phyloP scores from a whole-genome alignment of 306 rosid genomes.

The Glycine soja region DNA sequence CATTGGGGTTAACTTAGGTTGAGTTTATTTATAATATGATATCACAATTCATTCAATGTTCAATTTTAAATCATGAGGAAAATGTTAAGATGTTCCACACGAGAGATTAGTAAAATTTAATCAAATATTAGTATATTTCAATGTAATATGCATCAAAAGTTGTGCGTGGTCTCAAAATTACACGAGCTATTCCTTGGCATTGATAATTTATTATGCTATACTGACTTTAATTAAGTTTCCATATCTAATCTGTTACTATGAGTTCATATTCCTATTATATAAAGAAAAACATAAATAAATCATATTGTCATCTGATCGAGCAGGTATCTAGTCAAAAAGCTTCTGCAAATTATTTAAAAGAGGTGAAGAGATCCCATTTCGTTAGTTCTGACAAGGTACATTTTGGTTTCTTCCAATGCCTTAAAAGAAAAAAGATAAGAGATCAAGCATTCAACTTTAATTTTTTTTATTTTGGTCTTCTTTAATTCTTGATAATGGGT shows the following conservation, averaged over 20 bases:
- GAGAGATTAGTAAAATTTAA: not conserved
- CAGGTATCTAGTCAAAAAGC: constrained; percentile 91
- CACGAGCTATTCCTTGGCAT: not conserved
- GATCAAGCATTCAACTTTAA: constrained; percentile 16
- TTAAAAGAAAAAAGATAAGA: not conserved
- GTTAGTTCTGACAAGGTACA: constrained; percentile 88
- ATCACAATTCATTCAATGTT: not conserved
- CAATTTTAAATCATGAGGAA: not conserved
- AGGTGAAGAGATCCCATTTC: constrained; percentile 84
- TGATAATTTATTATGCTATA: not conserved
- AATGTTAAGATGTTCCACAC: no score
- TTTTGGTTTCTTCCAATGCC: not conserved
- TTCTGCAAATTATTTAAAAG: constrained; percentile 72
- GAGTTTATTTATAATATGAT: not conserved
- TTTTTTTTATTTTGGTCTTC: not conserved
- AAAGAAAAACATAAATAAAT: not conserved
- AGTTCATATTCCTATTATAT: not conserved
- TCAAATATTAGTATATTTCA: not conserved
- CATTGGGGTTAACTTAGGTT: not conserved
- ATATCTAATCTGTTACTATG: not conserved
- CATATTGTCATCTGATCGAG: constrained; percentile 18
- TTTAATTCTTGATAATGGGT: constrained; percentile 41
- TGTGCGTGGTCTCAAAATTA: not conserved
- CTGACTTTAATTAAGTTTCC: not conserved
- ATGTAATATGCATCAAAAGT: not conserved